Evolutionary conservation across 2,329 filamentous ascomycete species (phyloP).

Genomic region (Colletotrichum musae): DNA sequence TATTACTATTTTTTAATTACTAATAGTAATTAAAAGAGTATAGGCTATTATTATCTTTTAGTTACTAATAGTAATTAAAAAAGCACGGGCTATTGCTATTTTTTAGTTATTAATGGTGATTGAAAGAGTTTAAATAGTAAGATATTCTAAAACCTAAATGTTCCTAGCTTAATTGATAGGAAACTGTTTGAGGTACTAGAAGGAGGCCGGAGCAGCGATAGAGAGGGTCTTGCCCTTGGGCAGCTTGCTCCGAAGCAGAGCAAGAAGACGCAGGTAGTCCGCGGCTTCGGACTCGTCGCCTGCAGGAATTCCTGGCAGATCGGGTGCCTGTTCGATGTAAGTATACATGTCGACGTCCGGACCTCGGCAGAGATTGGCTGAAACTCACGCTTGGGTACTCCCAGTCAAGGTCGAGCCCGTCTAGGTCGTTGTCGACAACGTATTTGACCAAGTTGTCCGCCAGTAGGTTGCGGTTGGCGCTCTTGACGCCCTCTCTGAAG

Average conservation of each 20-base stretch:
- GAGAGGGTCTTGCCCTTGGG: conserved; percentile 38
- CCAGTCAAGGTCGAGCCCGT: conserved; percentile 50
- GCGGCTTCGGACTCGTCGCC: conserved; percentile 46
- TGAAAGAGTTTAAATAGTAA: no score
- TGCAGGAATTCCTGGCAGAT: conserved; percentile 45
- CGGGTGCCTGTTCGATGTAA: conserved; percentile 5
- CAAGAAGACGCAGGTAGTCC: conserved; percentile 46
- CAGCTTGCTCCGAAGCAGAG: conserved; percentile 15
- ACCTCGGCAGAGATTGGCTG: background rate
- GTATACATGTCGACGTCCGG: background rate
- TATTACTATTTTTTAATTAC: no score
- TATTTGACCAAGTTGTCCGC: conserved; percentile 44
- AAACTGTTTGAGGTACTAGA: conserved; percentile 45
- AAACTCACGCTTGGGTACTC: conserved; percentile 30
- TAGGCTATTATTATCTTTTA: no score
- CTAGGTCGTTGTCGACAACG: conserved; percentile 8
- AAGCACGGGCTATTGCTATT: no score
- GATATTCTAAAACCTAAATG: no score
- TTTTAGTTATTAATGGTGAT: no score
- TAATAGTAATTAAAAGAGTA: no score
- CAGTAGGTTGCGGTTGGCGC: conserved; percentile 40
- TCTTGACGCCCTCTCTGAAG: conserved; percentile 51
- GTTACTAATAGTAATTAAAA: no score
- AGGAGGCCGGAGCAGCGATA: conserved; percentile 43
- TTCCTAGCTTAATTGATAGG: conserved; percentile 36